These are phyloP conservation scores for Thelonectria rubi DNA, from an alignment of 2,329 filamentous ascomycete genomes.

Conservation along the genomic window DNA sequence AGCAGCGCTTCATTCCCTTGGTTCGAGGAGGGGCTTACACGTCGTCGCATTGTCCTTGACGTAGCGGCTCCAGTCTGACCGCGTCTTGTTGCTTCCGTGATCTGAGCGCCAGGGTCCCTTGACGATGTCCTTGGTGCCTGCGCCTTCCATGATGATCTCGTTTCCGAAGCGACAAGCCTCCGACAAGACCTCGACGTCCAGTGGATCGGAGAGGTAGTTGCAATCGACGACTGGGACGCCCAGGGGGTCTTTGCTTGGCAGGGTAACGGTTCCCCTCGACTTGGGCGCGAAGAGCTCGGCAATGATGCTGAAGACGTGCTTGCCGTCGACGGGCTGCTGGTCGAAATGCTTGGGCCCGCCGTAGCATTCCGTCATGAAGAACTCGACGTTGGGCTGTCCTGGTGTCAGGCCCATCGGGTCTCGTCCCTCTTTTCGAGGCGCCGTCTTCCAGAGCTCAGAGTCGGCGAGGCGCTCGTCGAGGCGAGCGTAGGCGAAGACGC, in stretches of 20 bases:
- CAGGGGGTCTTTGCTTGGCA: constrained; percentile 57
- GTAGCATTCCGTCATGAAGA: constrained; percentile 70
- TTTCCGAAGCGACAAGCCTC: constrained; percentile 68
- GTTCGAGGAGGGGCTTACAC: constrained; percentile 52
- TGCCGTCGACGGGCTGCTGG: constrained; percentile 60
- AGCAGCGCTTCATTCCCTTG: background rate
- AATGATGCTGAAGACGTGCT: constrained; percentile 67
- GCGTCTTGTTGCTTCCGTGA: constrained; percentile 61
- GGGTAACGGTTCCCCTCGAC: constrained; percentile 63
- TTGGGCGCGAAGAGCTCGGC: constrained; percentile 66
- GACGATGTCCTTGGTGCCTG: constrained; percentile 65
- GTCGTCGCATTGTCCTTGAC: constrained; percentile 68
- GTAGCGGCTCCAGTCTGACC: constrained; percentile 63
- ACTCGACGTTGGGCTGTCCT: constrained; percentile 67
- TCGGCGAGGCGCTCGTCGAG: constrained; percentile 66
- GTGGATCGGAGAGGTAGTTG: constrained; percentile 64
- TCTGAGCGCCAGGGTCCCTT: constrained; percentile 68
- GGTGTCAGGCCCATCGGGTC: constrained; percentile 70
- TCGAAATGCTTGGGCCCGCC: constrained; percentile 67
- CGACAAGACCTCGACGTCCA: constrained; percentile 66
- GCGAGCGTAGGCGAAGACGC: constrained; percentile 68
- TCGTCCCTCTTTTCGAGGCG: constrained; percentile 57
- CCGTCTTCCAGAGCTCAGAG: constrained; percentile 62
- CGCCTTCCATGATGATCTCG: constrained; percentile 66
- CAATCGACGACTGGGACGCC: constrained; percentile 66